Percentiles rank a stretch among this genome's conserved stretches.
phyloP scores from a whole-genome alignment of 495 filamentous ascomycete genomes.

The Cercophora newfieldiana region DNA sequence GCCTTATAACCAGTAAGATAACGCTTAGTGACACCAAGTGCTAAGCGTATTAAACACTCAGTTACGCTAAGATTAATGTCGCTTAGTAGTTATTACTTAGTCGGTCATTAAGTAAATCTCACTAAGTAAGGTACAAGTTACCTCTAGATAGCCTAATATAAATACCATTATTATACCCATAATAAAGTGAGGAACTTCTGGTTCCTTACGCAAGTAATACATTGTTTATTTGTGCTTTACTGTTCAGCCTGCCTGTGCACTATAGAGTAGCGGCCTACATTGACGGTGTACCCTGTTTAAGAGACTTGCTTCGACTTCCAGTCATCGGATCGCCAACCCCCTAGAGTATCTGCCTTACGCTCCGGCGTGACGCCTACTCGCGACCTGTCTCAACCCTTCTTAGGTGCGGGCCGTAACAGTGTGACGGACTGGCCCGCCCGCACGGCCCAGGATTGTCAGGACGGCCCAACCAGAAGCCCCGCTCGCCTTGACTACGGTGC shows the following conservation, averaged over 20 bases:
- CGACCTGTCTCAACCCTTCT: too few relatives aligned
- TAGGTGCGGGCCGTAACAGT: not conserved
- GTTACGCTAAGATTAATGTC: too few relatives aligned
- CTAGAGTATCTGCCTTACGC: not conserved
- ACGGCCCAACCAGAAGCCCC: too few relatives aligned
- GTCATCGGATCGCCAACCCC: not conserved
- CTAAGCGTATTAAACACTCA: not conserved
- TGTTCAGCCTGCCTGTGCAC: not conserved
- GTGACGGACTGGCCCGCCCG: too few relatives aligned
- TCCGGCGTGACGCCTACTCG: not conserved
- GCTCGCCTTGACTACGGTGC: too few relatives aligned
- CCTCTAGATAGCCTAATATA: not conserved
- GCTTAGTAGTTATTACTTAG: too few relatives aligned
- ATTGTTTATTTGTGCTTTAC: slow-evolving; percentile 6
- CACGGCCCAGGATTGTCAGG: too few relatives aligned
- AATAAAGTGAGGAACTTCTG: not conserved
- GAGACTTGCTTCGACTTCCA: slow-evolving; percentile 1
- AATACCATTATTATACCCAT: not conserved
- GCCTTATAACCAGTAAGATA: not conserved
- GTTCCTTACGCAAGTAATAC: slow-evolving; percentile 8
- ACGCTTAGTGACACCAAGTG: not conserved
- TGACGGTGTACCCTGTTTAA: not conserved
- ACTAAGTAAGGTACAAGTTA: not conserved
- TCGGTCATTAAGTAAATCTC: too few relatives aligned
- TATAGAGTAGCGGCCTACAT: not conserved